Evolutionary conservation across 1,139 yeast genomes (phyloP).

Genomic region (Diutina pseudorugosa): DNA sequence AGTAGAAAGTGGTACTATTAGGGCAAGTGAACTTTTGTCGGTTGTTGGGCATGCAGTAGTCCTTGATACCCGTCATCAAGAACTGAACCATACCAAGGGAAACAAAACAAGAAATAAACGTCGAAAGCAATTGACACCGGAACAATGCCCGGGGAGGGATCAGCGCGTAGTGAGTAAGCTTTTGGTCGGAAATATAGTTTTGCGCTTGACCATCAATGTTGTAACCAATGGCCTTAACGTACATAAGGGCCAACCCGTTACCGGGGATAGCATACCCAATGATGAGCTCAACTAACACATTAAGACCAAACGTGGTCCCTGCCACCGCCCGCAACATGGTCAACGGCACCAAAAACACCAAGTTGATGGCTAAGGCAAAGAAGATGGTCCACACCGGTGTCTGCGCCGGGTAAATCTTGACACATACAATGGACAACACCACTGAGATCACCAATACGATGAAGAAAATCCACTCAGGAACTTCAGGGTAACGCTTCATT

Average conservation of each 20-base stretch:
- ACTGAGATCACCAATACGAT: constrained; percentile 12
- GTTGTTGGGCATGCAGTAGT: constrained; percentile 33
- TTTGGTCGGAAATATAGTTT: constrained; percentile 41
- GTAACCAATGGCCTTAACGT: constrained; percentile 45
- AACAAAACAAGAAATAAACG: constrained; percentile 30
- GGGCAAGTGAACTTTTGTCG: constrained; percentile 36
- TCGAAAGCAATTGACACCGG: constrained; percentile 42
- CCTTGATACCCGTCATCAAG: constrained; percentile 27
- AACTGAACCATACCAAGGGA: constrained; percentile 43
- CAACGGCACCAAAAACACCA: constrained; percentile 42
- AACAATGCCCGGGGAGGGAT: constrained; percentile 52
- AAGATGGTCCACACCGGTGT: constrained; percentile 50
- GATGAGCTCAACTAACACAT: constrained; percentile 48
- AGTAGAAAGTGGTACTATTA: constrained; percentile 30
- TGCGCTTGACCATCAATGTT: constrained; percentile 56
- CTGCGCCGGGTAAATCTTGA: constrained; percentile 33
- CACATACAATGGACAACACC: constrained; percentile 24
- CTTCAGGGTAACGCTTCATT: constrained; percentile 14
- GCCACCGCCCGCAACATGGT: constrained; percentile 38
- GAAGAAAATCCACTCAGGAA: constrained; percentile 14
- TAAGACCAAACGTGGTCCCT: constrained; percentile 40
- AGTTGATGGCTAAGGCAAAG: constrained; percentile 42
- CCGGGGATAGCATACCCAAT: constrained; percentile 56
- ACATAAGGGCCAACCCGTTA: constrained; percentile 47
- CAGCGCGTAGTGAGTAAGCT: constrained; percentile 48